A percentile compares a stretch with the other conserved stretches of the same genome.
Evolutionary conservation across 192 early-diverging fungal species (phyloP).

Genomic region (Kickxella alabastrina): DNA sequence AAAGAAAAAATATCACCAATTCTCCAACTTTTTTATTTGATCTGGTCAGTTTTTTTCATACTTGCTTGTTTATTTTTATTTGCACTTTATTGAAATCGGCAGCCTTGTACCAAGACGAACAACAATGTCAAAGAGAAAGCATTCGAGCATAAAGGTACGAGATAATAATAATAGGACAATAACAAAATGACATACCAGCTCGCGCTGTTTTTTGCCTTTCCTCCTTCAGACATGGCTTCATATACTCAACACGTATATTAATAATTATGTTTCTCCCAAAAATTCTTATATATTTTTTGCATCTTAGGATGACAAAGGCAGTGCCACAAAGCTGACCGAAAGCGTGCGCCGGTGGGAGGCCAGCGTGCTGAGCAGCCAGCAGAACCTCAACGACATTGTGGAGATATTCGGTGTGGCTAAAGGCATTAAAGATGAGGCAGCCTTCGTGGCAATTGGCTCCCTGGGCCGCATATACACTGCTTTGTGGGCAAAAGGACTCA

Average conservation of each 20-base stretch:
- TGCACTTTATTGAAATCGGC: no score
- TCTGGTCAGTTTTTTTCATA: not conserved
- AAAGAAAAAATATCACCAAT: not conserved
- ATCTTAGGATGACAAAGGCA: not conserved
- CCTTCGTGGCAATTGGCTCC: slow-evolving; percentile 68
- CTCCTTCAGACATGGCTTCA: no score
- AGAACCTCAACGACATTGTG: slow-evolving; percentile 74
- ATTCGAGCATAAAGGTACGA: slow-evolving; percentile 2
- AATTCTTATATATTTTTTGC: not conserved
- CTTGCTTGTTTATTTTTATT: not conserved
- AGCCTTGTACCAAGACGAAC: no score
- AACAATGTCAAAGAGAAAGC: slow-evolving; percentile 30
- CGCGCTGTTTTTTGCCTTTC: no score
- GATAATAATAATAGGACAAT: slow-evolving; percentile 2
- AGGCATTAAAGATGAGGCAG: slow-evolving; percentile 52
- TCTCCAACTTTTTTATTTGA: not conserved
- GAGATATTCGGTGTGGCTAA: slow-evolving; percentile 49
- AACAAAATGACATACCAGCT: not conserved
- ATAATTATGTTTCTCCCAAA: not conserved
- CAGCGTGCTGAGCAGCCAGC: slow-evolving; percentile 60
- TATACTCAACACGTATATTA: no score
- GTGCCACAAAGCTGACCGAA: slow-evolving; percentile 12
- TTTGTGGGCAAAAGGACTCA: slow-evolving; percentile 34
- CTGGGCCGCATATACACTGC: slow-evolving; percentile 67
- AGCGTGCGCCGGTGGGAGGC: slow-evolving; percentile 60